phyloP scores from a whole-genome alignment of 1,284 basidiomycete genomes.

The Rhodotorula sp. region DNA sequence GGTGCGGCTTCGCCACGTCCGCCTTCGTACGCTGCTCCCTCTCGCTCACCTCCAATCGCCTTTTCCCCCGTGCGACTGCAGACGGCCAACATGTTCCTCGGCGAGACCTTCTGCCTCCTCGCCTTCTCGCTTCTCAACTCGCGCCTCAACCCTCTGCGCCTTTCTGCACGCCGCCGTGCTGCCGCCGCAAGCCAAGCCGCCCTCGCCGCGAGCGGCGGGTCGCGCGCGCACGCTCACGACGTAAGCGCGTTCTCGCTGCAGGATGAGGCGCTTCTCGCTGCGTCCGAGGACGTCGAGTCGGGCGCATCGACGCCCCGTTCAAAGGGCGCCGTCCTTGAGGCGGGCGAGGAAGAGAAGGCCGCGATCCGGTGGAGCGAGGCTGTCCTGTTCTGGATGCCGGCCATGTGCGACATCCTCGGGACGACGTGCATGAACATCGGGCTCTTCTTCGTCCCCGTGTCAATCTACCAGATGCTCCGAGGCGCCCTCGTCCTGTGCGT shows the following conservation, averaged over 20 bases:
- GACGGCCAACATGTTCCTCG: conserved; percentile 52
- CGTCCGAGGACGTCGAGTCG: not conserved
- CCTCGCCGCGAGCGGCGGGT: not conserved
- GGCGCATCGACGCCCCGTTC: not conserved
- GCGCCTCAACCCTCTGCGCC: conserved; percentile 30
- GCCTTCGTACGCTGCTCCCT: not conserved
- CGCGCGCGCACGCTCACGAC: conserved; percentile 6
- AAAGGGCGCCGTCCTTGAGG: not conserved
- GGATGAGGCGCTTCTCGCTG: not conserved
- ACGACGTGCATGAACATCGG: conserved; percentile 51
- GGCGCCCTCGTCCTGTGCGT: conserved; percentile 97
- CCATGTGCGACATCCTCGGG: conserved; percentile 48
- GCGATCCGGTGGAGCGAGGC: conserved; percentile 23
- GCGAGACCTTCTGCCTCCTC: conserved; percentile 50
- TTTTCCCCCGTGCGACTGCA: not conserved
- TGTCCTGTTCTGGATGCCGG: conserved; percentile 36
- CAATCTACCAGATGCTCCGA: conserved; percentile 97
- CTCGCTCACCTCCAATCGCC: no score
- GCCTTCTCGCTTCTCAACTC: conserved; percentile 38
- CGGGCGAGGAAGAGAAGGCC: not conserved
- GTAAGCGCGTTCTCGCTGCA: conserved; percentile 29
- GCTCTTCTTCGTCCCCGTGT: conserved; percentile 62
- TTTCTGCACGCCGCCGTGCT: not conserved
- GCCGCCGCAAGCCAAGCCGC: conserved; percentile 17
- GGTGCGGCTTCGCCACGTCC: not conserved